Conservation (phyloP, 495 filamentous ascomycete species). For the Thozetella sp. region DNA sequence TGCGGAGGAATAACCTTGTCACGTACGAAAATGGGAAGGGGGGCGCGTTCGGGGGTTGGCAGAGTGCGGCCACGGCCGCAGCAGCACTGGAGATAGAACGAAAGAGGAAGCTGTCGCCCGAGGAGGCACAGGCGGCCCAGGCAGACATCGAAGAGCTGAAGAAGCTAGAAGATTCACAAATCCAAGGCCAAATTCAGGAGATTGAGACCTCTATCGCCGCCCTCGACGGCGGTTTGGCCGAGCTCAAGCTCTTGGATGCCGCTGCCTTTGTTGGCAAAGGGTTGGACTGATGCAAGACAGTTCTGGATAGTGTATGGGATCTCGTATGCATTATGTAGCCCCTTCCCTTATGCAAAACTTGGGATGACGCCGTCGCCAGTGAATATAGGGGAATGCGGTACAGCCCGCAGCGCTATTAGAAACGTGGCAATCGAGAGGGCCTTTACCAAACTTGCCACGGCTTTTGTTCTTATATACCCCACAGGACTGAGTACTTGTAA, state of each 20-base stretch:
- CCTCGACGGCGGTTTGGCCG: constrained; percentile 1
- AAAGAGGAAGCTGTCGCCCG: constrained; percentile 17
- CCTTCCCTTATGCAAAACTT: constrained; percentile 2
- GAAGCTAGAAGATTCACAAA: constrained; percentile 15
- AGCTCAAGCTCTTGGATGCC: constrained; percentile 7
- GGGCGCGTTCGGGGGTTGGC: constrained; percentile 8
- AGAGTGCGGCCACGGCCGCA: not conserved
- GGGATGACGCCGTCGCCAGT: too few relatives aligned
- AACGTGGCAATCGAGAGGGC: too few relatives aligned
- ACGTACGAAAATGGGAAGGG: constrained; percentile 19
- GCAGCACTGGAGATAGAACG: constrained; percentile 24
- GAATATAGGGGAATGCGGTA: too few relatives aligned
- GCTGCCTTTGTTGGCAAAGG: constrained; percentile 9
- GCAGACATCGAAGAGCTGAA: constrained; percentile 21
- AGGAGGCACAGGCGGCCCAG: constrained; percentile 17
- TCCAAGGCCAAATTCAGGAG: constrained; percentile 22
- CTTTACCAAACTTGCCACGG: too few relatives aligned
- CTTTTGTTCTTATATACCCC: too few relatives aligned
- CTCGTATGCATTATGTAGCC: not conserved
- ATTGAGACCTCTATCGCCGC: constrained; percentile 23
- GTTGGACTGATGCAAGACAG: not conserved
- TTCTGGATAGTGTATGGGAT: too few relatives aligned
- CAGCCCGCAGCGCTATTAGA: too few relatives aligned
- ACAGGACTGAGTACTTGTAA: too few relatives aligned
- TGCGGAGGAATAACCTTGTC: constrained; percentile 20